Percentiles rank a stretch among this genome's conserved stretches.
Evolutionary conservation across 1,139 yeast species (phyloP).

Genomic region (Yamadazyma jaroonii): DNA sequence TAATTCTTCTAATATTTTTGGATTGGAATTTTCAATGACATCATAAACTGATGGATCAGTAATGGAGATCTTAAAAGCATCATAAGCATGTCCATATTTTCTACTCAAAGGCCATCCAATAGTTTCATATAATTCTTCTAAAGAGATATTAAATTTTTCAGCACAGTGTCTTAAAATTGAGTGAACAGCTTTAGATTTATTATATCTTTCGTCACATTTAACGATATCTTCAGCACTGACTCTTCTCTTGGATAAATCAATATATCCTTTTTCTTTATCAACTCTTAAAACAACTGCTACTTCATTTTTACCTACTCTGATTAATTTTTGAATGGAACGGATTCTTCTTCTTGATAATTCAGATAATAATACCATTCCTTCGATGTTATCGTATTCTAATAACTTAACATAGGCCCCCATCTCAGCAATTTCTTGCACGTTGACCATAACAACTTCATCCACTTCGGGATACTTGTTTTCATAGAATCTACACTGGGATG

Average conservation of each 20-base stretch:
- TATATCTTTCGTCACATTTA: slow-evolving; percentile 96
- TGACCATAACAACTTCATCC: slow-evolving; percentile 98
- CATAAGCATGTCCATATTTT: slow-evolving; percentile 95
- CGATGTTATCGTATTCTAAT: slow-evolving; percentile 95
- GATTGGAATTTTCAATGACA: slow-evolving; percentile 68
- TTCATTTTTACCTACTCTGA: slow-evolving; percentile 97
- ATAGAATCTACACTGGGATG: slow-evolving; percentile 92
- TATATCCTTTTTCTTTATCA: slow-evolving; percentile 97
- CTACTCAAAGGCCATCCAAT: slow-evolving; percentile 98
- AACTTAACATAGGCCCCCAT: slow-evolving; percentile 97
- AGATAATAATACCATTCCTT: slow-evolving; percentile 95
- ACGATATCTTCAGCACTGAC: slow-evolving; percentile 97
- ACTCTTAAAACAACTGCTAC: slow-evolving; percentile 99
- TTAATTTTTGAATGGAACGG: slow-evolving; percentile 93
- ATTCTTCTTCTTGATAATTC: slow-evolving; percentile 98
- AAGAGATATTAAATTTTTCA: slow-evolving; percentile 85
- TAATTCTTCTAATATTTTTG: slow-evolving; percentile 74
- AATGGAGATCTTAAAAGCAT: slow-evolving; percentile 94
- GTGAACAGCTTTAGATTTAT: slow-evolving; percentile 96
- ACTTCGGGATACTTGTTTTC: slow-evolving; percentile 99
- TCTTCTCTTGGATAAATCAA: slow-evolving; percentile 95
- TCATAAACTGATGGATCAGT: slow-evolving; percentile 90
- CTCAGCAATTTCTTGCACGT: slow-evolving; percentile 96
- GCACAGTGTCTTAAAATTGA: slow-evolving; percentile 97
- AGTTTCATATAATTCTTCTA: slow-evolving; percentile 80